Percentiles rank a stretch among this genome's conserved stretches.
Evolutionary conservation across 441 rosid species (phyloP).

Genomic region (Lepidium campestre): DNA sequence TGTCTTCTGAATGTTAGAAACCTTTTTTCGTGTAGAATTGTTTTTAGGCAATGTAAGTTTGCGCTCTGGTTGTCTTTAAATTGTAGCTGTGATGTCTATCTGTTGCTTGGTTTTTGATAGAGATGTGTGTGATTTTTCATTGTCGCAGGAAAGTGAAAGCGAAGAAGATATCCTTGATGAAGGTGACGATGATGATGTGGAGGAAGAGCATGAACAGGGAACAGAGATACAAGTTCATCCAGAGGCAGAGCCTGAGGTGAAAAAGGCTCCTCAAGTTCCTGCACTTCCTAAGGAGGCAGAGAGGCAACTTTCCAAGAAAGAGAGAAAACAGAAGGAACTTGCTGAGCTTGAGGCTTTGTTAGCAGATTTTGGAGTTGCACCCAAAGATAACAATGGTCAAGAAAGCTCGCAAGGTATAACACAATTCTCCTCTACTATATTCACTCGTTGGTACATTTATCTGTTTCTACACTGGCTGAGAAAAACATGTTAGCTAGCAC

Average conservation of each 20-base stretch:
- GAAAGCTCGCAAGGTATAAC: slow-evolving; percentile 39
- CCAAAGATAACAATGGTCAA: slow-evolving; percentile 42
- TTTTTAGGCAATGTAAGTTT: not conserved
- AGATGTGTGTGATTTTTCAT: slow-evolving; percentile 19
- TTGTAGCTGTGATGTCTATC: not conserved
- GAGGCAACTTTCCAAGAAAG: slow-evolving; percentile 80
- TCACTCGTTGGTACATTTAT: not conserved
- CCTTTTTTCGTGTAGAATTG: not conserved
- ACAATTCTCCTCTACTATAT: not conserved
- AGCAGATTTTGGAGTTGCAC: slow-evolving; percentile 52
- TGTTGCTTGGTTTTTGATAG: not conserved
- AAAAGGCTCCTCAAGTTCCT: slow-evolving; percentile 39
- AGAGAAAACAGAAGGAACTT: slow-evolving; percentile 68
- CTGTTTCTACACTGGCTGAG: not conserved
- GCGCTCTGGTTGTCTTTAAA: not conserved
- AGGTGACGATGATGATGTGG: slow-evolving; percentile 81
- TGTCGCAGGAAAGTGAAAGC: slow-evolving; percentile 68
- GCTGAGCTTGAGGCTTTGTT: slow-evolving; percentile 75
- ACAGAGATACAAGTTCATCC: slow-evolving; percentile 37
- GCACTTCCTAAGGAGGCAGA: slow-evolving; percentile 55
- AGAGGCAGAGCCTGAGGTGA: slow-evolving; percentile 37
- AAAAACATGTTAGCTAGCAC: not conserved
- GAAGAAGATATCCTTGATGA: slow-evolving; percentile 77
- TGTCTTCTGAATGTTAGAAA: not conserved
- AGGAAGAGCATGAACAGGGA: slow-evolving; percentile 68